Evolutionary conservation across 1,284 basidiomycete species (phyloP).

Genomic region (Trametes hirsuta): DNA sequence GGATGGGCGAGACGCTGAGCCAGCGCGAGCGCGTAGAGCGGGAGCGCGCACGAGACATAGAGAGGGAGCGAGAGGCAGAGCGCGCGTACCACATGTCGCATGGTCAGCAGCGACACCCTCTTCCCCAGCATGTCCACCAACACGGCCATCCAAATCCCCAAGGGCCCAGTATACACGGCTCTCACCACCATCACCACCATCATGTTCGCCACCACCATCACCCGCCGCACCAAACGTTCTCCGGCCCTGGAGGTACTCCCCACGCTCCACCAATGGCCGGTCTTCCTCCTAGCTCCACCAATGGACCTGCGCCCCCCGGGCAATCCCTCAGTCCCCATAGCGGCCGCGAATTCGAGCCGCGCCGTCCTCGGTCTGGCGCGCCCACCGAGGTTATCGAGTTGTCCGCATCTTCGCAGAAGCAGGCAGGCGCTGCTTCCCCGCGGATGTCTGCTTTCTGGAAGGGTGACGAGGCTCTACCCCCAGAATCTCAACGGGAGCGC

Average conservation of each 20-base stretch:
- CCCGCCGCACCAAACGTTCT: conserved; percentile 14
- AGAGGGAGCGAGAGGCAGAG: conserved; percentile 29
- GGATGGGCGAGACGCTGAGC: conserved; percentile 31
- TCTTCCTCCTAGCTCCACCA: conserved; percentile 16
- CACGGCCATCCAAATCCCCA: conserved; percentile 29
- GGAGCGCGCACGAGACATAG: conserved; percentile 25
- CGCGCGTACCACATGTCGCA: conserved; percentile 27
- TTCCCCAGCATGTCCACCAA: conserved; percentile 26
- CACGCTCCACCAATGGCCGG: conserved; percentile 28
- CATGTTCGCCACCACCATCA: conserved; percentile 50
- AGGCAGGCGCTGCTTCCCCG: conserved; percentile 18
- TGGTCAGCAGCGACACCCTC: conserved; percentile 28
- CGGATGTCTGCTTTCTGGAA: conserved; percentile 28
- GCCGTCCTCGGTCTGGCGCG: conserved; percentile 36
- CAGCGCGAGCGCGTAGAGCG: conserved; percentile 37
- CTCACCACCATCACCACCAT: conserved; percentile 48
- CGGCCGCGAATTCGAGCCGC: conserved; percentile 34
- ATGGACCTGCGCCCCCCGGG: conserved; percentile 4
- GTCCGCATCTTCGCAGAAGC: conserved; percentile 35
- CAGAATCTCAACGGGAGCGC: conserved; percentile 13
- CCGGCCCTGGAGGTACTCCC: conserved; percentile 14
- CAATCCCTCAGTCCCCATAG: conserved; percentile 25
- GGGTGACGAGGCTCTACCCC: conserved; percentile 22
- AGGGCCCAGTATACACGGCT: conserved; percentile 35
- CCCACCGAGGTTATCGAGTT: conserved; percentile 55